These are phyloP conservation scores for Citeromyces nyonsensis DNA, from an alignment of 805 yeast species.

Conservation along the genomic window DNA sequence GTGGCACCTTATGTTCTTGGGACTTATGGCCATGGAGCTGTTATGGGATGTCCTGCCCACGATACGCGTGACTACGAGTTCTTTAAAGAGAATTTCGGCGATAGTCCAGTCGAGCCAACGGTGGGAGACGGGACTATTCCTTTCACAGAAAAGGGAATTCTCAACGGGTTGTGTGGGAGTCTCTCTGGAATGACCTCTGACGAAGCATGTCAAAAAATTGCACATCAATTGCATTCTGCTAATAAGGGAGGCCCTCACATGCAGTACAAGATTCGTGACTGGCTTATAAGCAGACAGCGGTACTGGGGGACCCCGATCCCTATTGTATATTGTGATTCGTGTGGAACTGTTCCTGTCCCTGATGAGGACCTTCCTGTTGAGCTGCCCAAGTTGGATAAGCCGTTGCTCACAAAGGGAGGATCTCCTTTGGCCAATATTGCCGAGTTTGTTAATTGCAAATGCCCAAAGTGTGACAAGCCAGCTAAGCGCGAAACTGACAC, in stretches of 20 bases:
- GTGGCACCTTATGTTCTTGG: slow-evolving; percentile 85
- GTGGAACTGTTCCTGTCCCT: slow-evolving; percentile 92
- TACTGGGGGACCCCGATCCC: slow-evolving; percentile 99
- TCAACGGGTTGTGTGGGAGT: slow-evolving; percentile 29
- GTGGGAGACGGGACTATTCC: no score
- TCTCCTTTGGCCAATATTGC: slow-evolving; percentile 57
- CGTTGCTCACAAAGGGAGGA: slow-evolving; percentile 31
- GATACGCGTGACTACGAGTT: slow-evolving; percentile 74
- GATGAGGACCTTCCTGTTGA: slow-evolving; percentile 72
- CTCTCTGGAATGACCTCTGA: slow-evolving; percentile 30
- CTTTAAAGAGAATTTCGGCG: slow-evolving; percentile 53
- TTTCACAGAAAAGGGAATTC: slow-evolving; percentile 25
- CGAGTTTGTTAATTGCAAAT: slow-evolving; percentile 55
- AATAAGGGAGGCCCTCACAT: slow-evolving; percentile 29
- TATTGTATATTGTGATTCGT: slow-evolving; percentile 67
- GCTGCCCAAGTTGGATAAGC: slow-evolving; percentile 40
- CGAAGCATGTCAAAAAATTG: slow-evolving; percentile 36
- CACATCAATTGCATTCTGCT: slow-evolving; percentile 19
- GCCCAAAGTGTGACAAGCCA: slow-evolving; percentile 64
- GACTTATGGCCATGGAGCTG: slow-evolving; percentile 82
- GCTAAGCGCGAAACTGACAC: slow-evolving; percentile 93
- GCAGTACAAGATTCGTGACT: slow-evolving; percentile 66
- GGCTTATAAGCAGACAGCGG: slow-evolving; percentile 90
- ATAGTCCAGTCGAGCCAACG: slow-evolving; percentile 20
- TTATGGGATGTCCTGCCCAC: slow-evolving; percentile 97